These are phyloP conservation scores for Mycena galopus DNA, from an alignment of 768 basidiomycete species.

Conservation along the genomic window DNA sequence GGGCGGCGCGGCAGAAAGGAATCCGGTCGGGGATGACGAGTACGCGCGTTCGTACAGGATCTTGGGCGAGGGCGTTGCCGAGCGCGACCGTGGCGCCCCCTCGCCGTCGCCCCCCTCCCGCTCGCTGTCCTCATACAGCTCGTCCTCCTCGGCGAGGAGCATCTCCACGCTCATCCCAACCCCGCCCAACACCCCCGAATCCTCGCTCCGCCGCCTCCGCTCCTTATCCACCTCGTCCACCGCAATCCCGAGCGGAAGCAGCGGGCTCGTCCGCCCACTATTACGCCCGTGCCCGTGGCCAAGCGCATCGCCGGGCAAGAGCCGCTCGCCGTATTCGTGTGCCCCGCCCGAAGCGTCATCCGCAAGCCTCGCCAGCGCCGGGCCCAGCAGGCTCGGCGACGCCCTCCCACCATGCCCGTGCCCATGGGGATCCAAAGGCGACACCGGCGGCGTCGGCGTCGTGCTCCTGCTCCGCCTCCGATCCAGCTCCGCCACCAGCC, in stretches of 20 bases:
- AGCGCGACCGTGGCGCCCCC: neutral
- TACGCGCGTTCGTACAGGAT: neutral
- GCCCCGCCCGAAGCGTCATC: neutral
- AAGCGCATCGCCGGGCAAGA: neutral
- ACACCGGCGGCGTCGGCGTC: slow-evolving; percentile 24
- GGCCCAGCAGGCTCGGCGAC: slow-evolving; percentile 11
- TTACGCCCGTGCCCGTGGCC: neutral
- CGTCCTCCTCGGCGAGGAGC: neutral
- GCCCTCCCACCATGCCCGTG: neutral
- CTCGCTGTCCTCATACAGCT: neutral
- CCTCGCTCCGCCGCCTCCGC: slow-evolving; percentile 18
- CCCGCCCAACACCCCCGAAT: neutral
- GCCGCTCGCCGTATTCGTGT: slow-evolving; percentile 5
- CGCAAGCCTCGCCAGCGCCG: slow-evolving; percentile 15
- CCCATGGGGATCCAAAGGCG: neutral
- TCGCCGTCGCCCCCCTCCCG: neutral
- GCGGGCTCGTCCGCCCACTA: slow-evolving; percentile 27
- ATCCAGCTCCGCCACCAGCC: slow-evolving; percentile 35
- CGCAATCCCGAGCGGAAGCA: slow-evolving; percentile 35
- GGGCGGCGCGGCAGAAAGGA: neutral
- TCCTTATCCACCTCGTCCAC: slow-evolving; percentile 39
- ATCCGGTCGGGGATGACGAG: neutral
- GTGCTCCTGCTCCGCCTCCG: slow-evolving; percentile 11
- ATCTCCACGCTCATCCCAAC: neutral
- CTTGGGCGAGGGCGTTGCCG: slow-evolving; percentile 17